Conservation (phyloP, 805 yeast genomes). For the Pichia heedii region DNA sequence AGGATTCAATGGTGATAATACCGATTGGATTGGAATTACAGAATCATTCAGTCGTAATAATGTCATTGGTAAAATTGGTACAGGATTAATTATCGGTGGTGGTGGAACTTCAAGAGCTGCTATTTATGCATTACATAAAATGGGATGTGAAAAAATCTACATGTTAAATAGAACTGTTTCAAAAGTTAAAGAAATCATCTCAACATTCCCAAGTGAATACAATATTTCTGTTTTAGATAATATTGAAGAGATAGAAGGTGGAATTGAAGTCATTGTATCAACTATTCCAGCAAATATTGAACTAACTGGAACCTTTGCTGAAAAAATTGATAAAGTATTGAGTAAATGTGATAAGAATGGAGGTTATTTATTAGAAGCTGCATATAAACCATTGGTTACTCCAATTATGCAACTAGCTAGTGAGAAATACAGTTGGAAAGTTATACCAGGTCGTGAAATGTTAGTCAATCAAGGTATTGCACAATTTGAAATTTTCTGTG, state of each 20-base stretch:
- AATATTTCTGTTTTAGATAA: conserved; percentile 51
- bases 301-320: conserved; percentile 42
- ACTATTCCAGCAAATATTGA: conserved; percentile 81
- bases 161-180: conserved; percentile 71
- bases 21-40: conserved; percentile 89
- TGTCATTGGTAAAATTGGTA: conserved; percentile 35
- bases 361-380: conserved; percentile 76
- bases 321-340: conserved; percentile 40
- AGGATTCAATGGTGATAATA: conserved; percentile 70
- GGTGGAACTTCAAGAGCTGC: conserved; percentile 99
- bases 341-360: conserved; percentile 30
- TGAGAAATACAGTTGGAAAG: conserved; percentile 58
- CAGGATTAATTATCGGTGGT: conserved; percentile 84
- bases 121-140: conserved; percentile 65
- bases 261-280: conserved; percentile 56
- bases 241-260: conserved; percentile 35
- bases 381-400: conserved; percentile 84
- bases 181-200: conserved; percentile 51
- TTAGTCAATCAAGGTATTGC: conserved; percentile 86
- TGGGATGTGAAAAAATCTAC: conserved; percentile 74
- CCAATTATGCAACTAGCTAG: conserved; percentile 76
- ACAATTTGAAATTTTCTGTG: conserved; percentile 77
- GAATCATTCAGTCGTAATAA: conserved; percentile 60
- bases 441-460: conserved; percentile 88
- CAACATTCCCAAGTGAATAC: conserved; percentile 48